Evolutionary conservation across 148 eudicot species (phyloP), one percentile per base, ranked within the genome.

Genomic region (Nepenthes mirabilis): DNA sequence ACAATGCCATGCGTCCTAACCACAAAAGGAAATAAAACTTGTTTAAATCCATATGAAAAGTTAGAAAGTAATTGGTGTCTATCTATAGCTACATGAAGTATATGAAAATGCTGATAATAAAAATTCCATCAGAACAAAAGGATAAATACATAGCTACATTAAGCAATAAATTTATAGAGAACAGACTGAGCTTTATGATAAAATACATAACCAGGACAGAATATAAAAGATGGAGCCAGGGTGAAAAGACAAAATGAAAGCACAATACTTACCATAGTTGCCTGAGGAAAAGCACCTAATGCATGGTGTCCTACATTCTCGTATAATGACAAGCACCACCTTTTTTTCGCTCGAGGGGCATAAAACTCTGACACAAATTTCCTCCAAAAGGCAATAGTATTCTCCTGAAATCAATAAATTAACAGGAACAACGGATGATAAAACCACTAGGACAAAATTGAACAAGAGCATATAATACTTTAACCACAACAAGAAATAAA

Each of bases 1-100:
- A 78, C 96, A 93, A 62, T 88, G 98, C 98, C 98, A 93, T 68
- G 88, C 90, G 77, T 88, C 96, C 98, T 93, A 71, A 37, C 10
- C 43, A 59, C 2, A 33, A 43, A 33, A 43, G 12, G n/a, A 33
- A 47, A 47, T n/a, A 49, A 32, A 60, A 13, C 52, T 33, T 11
- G 52, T 10, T 49, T 49, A 49, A 40, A 45, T 8, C 32, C 50
- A 45, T 1, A 10, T 11, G 48, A 9, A 32, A 48, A n/a, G 53
- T 8, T 14, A n/a, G 23, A 6, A 23, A n/a, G 12, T 35, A 37
- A 14, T 12, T 8, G 61, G 33, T 14, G 48, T 8, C 45, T 40
- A 40, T 40, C 45, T 8, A 23, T 40, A 40, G 45, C 45, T 40
- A 40, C 8, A 40, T 40, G 8, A 4, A 14, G 14, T 36, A 37